Evolutionary conservation across 148 eudicot species (phyloP).

Genomic region (Fagopyrum esculentum): DNA sequence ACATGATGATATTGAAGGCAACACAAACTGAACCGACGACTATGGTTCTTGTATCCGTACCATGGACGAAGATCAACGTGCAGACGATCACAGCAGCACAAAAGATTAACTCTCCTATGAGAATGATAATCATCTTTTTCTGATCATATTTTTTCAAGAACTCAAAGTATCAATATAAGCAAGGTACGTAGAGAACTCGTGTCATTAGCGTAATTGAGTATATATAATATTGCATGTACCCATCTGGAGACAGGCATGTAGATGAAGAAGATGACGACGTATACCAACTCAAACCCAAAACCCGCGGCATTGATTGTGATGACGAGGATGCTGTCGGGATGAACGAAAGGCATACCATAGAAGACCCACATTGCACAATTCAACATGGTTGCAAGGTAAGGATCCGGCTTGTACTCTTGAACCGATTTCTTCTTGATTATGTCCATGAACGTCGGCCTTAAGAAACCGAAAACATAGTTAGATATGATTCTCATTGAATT

Average conservation of each 20-base stretch:
- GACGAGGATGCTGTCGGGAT: slow-evolving; percentile 60
- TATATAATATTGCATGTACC: slow-evolving; percentile 22
- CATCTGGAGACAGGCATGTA: slow-evolving; percentile 35
- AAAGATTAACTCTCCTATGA: slow-evolving; percentile 34
- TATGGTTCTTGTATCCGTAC: slow-evolving; percentile 33
- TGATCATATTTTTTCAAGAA: slow-evolving; percentile 16
- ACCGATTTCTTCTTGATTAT: slow-evolving; percentile 57
- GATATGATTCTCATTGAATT: background rate
- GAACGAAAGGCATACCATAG: slow-evolving; percentile 66
- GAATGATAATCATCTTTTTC: slow-evolving; percentile 29
- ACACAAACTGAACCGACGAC: slow-evolving; percentile 55
- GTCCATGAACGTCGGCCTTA: slow-evolving; percentile 54
- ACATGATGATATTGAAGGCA: slow-evolving; percentile 55
- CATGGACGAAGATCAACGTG: slow-evolving; percentile 33
- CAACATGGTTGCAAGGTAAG: slow-evolving; percentile 54
- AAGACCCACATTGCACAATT: slow-evolving; percentile 71
- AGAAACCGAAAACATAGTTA: background rate
- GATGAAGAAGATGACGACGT: slow-evolving; percentile 42
- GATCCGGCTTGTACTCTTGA: slow-evolving; percentile 50
- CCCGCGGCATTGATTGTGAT: slow-evolving; percentile 65
- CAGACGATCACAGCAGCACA: slow-evolving; percentile 19
- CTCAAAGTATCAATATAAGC: background rate
- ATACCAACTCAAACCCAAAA: slow-evolving; percentile 34
- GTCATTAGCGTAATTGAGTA: background rate
- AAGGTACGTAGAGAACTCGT: background rate